Evolutionary conservation across 2,329 filamentous ascomycete species (phyloP), one percentile per base, ranked within the genome.

Genomic region (Sporothrix mexicana): DNA sequence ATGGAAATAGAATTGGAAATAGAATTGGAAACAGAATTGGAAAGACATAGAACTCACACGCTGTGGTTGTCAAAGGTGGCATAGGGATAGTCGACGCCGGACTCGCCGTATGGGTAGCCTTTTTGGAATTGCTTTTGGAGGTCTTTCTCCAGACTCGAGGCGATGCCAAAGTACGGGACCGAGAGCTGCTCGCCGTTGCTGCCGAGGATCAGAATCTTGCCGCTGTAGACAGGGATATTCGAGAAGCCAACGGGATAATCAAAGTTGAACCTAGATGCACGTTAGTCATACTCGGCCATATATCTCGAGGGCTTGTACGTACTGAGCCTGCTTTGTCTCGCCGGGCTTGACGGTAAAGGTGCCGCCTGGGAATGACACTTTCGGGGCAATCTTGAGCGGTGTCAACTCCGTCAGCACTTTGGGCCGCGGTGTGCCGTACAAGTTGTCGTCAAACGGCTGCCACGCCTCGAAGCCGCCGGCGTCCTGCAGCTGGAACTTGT

Each of bases 201-300:
- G 30, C 77, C 77, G 10, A 77, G 76, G 62, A 82, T 75, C 17
- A 79, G 74, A 30, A 82, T 77, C 72, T 79, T 79, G 64, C 81
- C 81, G 67, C 79, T 79, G 71, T 81, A 82, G 15, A 81, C 73
- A 2, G 80, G 80, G 23, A 82, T 73, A n/a, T 70, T 72, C n/a
- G 70, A 15, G n/a, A 67, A 55, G 2, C 70, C 70, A 1, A 13
- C 47, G 15, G 59, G 59, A 55, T 72, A 72, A 41, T 72, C 70
- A 72, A 81, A 78, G 59, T 75, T 74, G 73, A 80, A 23, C 15
- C 69, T 70, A 47, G 57, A 8, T 1, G 9, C 17, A 69, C 13
- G 25, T 57, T n/a, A 23, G 17, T 45, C 7, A 3, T 41, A 9
- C 25, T 61, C 17, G 13, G 5, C 12, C 2, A 17, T 17, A 13